Percentiles rank a stretch among this genome's conserved stretches.
These are phyloP conservation scores for Cystobasidium tubakii DNA, from an alignment of 768 basidiomycete genomes.

Conservation along the genomic window DNA sequence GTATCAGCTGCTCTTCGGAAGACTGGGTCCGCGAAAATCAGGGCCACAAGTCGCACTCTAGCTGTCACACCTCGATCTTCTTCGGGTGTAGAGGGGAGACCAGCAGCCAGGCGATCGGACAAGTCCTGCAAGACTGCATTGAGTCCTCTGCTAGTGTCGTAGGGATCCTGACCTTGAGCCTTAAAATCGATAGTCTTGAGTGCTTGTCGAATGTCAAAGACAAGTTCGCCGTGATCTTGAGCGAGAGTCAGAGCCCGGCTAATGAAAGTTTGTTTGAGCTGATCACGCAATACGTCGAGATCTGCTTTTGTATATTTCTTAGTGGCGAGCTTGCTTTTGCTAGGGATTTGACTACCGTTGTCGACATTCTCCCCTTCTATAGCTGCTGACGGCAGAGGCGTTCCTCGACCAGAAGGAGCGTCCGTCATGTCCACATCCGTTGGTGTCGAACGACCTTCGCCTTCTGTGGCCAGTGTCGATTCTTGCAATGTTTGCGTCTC, in stretches of 20 bases:
- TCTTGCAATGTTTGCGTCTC: neutral
- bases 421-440: slow-evolving; percentile 46
- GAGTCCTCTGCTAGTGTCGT: slow-evolving; percentile 63
- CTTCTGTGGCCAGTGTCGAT: neutral
- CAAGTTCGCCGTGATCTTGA: slow-evolving; percentile 76
- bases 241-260: slow-evolving; percentile 68
- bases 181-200: slow-evolving; percentile 53
- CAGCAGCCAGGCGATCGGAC: slow-evolving; percentile 55
- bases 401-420: neutral
- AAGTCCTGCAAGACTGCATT: slow-evolving; percentile 71
- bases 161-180: slow-evolving; percentile 46
- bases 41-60: slow-evolving; percentile 74
- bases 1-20: slow-evolving; percentile 45
- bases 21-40: slow-evolving; percentile 70
- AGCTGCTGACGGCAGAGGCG: neutral
- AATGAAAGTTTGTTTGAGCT: slow-evolving; percentile 62
- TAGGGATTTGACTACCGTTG: neutral
- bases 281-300: slow-evolving; percentile 62
- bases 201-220: slow-evolving; percentile 79
- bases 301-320: slow-evolving; percentile 48
- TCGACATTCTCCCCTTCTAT: slow-evolving; percentile 34
- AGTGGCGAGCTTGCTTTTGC: slow-evolving; percentile 14
- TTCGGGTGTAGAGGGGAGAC: neutral
- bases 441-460: neutral
- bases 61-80: slow-evolving; percentile 68